Percentiles rank a stretch among this genome's conserved stretches.
Evolutionary conservation across 208 protist species (phyloP).

Genomic region (Trypanosoma platydactyli): DNA sequence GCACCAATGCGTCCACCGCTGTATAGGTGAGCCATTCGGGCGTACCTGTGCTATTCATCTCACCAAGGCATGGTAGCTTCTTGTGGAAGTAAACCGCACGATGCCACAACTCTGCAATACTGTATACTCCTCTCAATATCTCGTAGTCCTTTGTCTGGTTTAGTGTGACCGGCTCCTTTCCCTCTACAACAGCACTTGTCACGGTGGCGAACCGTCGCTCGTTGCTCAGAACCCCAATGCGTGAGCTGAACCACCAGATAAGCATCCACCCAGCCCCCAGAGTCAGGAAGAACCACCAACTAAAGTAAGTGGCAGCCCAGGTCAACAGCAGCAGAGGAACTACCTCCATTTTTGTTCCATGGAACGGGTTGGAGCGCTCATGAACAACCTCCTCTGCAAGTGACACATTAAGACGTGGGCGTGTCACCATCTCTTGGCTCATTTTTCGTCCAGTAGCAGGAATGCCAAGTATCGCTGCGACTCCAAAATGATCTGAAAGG

Average conservation of each 20-base stretch:
- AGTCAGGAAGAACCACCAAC: conserved; percentile 35
- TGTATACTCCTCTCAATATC: conserved; percentile 38
- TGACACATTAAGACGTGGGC: conserved; percentile 36
- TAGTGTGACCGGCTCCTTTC: conserved; percentile 34
- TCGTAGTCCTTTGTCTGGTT: conserved; percentile 32
- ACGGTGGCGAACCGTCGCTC: conserved; percentile 40
- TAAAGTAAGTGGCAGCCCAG: conserved; percentile 47
- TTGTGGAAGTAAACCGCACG: conserved; percentile 53
- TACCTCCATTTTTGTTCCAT: conserved; percentile 43
- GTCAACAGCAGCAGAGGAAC: conserved; percentile 34
- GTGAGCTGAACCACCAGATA: conserved; percentile 41
- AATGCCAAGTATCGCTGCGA: conserved; percentile 39
- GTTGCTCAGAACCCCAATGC: conserved; percentile 38
- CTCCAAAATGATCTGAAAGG: conserved; percentile 89
- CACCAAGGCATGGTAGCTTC: conserved; percentile 61
- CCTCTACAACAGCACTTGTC: conserved; percentile 47
- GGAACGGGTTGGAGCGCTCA: conserved; percentile 73
- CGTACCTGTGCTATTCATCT: conserved; percentile 44
- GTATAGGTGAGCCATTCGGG: conserved; percentile 75
- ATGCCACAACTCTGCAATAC: conserved; percentile 68
- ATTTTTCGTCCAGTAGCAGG: background rate
- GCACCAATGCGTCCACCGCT: conserved; percentile 57
- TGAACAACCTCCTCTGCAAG: conserved; percentile 65
- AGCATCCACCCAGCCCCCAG: conserved; percentile 34
- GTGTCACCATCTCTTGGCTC: conserved; percentile 1